Conservation (phyloP, 495 filamentous ascomycete species). For the Sphaerosporella brunnea region DNA sequence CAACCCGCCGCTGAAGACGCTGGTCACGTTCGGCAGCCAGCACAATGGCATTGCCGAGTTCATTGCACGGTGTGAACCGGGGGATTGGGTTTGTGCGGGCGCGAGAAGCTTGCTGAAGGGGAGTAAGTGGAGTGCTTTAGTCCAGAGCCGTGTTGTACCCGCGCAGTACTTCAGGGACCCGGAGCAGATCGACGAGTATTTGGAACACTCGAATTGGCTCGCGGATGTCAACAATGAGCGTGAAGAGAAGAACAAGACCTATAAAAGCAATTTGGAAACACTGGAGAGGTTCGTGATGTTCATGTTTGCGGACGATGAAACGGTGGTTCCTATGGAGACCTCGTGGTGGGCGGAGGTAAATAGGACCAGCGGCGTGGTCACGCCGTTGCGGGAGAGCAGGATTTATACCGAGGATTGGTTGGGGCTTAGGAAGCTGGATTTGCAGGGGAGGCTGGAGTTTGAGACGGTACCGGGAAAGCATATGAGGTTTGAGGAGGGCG, state of each 20-base stretch:
- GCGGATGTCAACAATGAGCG: conserved; percentile 98
- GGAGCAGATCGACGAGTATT: conserved; percentile 49
- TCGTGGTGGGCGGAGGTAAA: conserved; percentile 84
- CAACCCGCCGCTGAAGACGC: conserved; percentile 53
- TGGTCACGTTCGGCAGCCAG: conserved; percentile 83
- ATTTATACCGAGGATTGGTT: conserved; percentile 91
- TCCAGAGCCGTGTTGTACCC: conserved; percentile 65
- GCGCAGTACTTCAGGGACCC: conserved; percentile 89
- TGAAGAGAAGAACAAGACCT: conserved; percentile 39
- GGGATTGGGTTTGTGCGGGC: conserved; percentile 64
- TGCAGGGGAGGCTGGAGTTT: conserved; percentile 63
- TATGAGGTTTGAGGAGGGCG: conserved; percentile 59
- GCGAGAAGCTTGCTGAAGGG: conserved; percentile 31
- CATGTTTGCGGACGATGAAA: conserved; percentile 71
- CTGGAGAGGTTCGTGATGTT: conserved; percentile 76
- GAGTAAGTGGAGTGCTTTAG: conserved; percentile 49
- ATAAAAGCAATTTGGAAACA: conserved; percentile 46
- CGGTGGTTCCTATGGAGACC: conserved; percentile 79
- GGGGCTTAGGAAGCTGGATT: conserved; percentile 63
- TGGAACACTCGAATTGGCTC: conserved; percentile 77
- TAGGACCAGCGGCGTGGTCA: conserved; percentile 42
- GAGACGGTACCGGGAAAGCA: conserved; percentile 51
- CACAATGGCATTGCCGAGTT: conserved; percentile 88
- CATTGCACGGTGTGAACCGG: conserved; percentile 39
- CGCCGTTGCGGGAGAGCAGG: conserved; percentile 46